These are phyloP conservation scores for Aspergillus puulaauensis DNA, from an alignment of 2,329 filamentous ascomycete genomes.

Conservation along the genomic window DNA sequence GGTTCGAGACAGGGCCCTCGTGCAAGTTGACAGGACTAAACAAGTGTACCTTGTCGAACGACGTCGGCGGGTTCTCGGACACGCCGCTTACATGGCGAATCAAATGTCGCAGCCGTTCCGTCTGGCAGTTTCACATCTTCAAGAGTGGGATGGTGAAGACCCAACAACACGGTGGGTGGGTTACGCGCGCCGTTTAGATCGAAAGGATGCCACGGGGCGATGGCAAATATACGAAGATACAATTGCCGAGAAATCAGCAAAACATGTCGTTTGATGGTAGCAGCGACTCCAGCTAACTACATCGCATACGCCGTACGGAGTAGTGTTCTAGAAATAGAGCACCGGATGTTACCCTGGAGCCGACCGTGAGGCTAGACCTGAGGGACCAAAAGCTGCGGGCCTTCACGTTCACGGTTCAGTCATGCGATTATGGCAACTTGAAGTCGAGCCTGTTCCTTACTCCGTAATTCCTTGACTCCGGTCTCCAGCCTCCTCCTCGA, in stretches of 20 bases:
- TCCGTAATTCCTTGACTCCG: no score
- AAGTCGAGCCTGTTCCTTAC: no score
- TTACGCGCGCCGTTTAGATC: not conserved
- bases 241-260: not conserved
- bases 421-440: not conserved
- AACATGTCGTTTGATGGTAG: not conserved
- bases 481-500: no score
- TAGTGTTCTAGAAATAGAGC: no score
- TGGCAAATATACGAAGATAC: not conserved
- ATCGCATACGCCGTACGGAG: no score
- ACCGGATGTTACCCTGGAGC: not conserved
- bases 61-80: not conserved
- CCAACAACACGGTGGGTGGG: not conserved
- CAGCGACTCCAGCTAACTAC: not conserved
- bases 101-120: constrained; percentile 4
- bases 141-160: constrained; percentile 6
- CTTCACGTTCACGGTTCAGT: not conserved
- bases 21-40: not conserved
- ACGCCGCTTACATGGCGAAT: constrained; percentile 14
- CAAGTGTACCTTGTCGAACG: not conserved
- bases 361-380: not conserved
- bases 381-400: not conserved
- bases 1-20: constrained; percentile 4
- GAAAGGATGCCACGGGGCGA: not conserved
- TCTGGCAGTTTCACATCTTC: not conserved